Percentiles rank a stretch among this genome's conserved stretches.
Evolutionary conservation across 176 grass and related monocot genomes (phyloP).

Genomic region (Carex scoparia): DNA sequence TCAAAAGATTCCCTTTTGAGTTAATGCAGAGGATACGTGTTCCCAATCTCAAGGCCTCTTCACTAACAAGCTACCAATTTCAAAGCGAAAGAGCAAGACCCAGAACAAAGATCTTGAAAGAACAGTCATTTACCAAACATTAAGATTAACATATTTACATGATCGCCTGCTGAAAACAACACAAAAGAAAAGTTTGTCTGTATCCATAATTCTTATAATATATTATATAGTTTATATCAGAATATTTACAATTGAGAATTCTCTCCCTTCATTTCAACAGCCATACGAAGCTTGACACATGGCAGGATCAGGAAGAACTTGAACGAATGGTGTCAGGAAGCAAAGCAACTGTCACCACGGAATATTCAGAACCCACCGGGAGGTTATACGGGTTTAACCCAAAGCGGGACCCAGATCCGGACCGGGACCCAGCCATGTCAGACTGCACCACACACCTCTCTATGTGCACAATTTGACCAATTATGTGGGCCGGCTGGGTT

Average conservation of each 20-base stretch:
- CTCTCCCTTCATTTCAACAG: slow-evolving; percentile 94
- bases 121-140: neutral
- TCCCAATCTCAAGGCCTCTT: neutral
- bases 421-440: slow-evolving; percentile 26
- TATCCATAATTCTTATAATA: slow-evolving; percentile 26
- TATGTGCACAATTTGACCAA: slow-evolving; percentile 94
- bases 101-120: neutral
- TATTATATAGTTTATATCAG: slow-evolving; percentile 37
- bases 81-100: neutral
- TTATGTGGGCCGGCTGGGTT: slow-evolving; percentile 47
- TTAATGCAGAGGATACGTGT: no score
- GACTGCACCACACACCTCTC: slow-evolving; percentile 34
- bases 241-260: slow-evolving; percentile 66
- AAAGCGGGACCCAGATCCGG: slow-evolving; percentile 23
- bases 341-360: slow-evolving; percentile 91
- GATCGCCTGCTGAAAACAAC: slow-evolving; percentile 1
- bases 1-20: no score
- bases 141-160: slow-evolving; percentile 14
- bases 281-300: slow-evolving; percentile 30
- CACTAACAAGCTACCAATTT: neutral
- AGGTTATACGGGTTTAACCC: slow-evolving; percentile 59
- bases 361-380: slow-evolving; percentile 71
- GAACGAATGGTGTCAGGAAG: slow-evolving; percentile 56
- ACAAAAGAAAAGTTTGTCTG: neutral
- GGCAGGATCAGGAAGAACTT: slow-evolving; percentile 93